Evolutionary conservation across 805 yeast genomes (phyloP), one percentile per base, ranked within the genome.

Genomic region (Candida argentea): DNA sequence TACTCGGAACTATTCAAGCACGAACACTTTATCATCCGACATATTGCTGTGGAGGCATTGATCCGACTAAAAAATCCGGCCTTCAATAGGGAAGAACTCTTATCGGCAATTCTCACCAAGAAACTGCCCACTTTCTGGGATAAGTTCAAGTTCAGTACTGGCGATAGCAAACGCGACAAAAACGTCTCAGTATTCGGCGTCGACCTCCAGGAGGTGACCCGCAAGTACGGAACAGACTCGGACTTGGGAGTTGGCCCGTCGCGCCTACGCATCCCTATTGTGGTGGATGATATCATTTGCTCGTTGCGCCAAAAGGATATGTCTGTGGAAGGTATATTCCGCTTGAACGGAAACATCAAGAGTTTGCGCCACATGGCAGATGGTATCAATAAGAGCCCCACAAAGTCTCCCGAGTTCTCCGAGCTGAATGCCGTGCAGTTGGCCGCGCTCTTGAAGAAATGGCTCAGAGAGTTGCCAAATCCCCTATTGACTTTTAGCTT

Each of bases 281-380:
- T 91, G 21, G 66, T 91, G 24, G 97, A 89, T 43, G 97, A 91
- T 44, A 60, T 87, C 11, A 73, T 91, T 20, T 70, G 73, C 17
- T 82, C 94, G 0, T 70, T 91, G 61, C 71, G 83, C 29, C 89
- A 80, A 34, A 85, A 83, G 65, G 97, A 91, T 54, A 73, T 89
- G 79, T 83, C 96, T 3, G 86, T 77, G 17, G 98, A 91, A 53
- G 98, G 98, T 34, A 79, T 91, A 4, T 91, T 91, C 67, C 73
- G 99, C 44, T 80, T 87, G 47, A 91, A 91, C 48, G 99, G 99
- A 45, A 91, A 91, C 48, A 87, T 91, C 46, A 75, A 86, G 42
- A 69, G 82, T 25, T 61, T 89, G 28, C 73, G 79, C 40, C 82
- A 77, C 39, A 57, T 87, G 33, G 70, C 85, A 0, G 84, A 74